A percentile compares a stretch with the other conserved stretches of the same genome.
These are phyloP conservation scores for Ophiocordyceps sinensis DNA, from an alignment of 2,329 filamentous ascomycete species.

Conservation along the genomic window DNA sequence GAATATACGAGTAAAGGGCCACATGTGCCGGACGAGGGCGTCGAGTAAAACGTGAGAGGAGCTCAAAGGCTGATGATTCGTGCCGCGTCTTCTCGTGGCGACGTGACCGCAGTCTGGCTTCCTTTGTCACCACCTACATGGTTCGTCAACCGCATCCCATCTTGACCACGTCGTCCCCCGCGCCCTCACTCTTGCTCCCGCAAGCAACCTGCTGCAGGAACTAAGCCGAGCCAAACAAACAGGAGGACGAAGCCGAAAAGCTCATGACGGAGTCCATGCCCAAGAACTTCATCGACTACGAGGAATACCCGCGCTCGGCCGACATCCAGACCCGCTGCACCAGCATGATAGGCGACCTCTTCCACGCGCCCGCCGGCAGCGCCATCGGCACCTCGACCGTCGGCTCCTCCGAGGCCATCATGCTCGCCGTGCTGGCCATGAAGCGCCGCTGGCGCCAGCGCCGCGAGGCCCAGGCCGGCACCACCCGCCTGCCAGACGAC, in stretches of 20 bases:
- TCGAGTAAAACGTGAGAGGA: background rate
- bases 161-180: too few relatives aligned
- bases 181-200: background rate
- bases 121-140: conserved; percentile 95
- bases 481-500: conserved; percentile 73
- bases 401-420: conserved; percentile 80
- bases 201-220: too few relatives aligned
- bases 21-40: background rate
- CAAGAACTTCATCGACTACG: conserved; percentile 92
- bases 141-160: conserved; percentile 21
- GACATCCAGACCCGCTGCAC: conserved; percentile 88
- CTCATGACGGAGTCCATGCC: conserved; percentile 86
- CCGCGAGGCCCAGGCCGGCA: conserved; percentile 44
- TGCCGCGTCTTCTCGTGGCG: background rate
- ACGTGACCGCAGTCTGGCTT: conserved; percentile 50
- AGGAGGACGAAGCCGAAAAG: conserved; percentile 91
- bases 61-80: background rate
- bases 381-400: conserved; percentile 80
- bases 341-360: conserved; percentile 79
- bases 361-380: conserved; percentile 60
- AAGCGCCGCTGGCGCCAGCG: conserved; percentile 62
- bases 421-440: conserved; percentile 76
- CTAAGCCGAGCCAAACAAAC: background rate
- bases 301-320: conserved; percentile 68
- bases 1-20: background rate